phyloP scores from a whole-genome alignment of 169 alveolate species.

The Plasmodium gonderi region DNA sequence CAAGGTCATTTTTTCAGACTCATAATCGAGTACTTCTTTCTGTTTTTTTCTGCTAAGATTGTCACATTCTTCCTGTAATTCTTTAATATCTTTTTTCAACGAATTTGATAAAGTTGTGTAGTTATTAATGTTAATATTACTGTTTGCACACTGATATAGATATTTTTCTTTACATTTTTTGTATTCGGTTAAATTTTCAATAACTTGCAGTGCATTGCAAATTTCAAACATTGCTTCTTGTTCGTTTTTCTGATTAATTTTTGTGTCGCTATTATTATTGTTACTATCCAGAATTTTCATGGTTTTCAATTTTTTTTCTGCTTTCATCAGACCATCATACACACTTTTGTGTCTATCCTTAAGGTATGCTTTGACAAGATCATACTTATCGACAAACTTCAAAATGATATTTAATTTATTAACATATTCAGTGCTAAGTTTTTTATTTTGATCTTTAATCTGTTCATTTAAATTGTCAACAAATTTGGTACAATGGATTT shows the following conservation, averaged over 20 bases:
- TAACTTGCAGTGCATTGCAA: conserved; percentile 1
- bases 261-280: not conserved
- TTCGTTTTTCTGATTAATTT: conserved; percentile 30
- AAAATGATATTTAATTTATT: conserved; percentile 73
- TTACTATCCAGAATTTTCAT: not conserved
- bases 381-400: conserved; percentile 56
- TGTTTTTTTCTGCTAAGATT: conserved; percentile 40
- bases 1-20: conserved; percentile 23
- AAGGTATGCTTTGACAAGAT: not conserved
- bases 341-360: conserved; percentile 56
- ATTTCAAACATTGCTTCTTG: not conserved
- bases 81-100: conserved; percentile 42
- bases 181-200: conserved; percentile 26
- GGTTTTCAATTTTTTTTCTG: conserved; percentile 14
- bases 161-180: conserved; percentile 26
- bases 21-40: conserved; percentile 31
- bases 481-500: conserved; percentile 58
- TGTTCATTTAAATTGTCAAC: conserved; percentile 47
- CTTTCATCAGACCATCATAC: conserved; percentile 9
- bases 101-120: not conserved
- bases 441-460: conserved; percentile 73
- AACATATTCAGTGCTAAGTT: conserved; percentile 23
- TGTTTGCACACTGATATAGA: conserved; percentile 41
- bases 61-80: conserved; percentile 65
- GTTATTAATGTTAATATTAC: conserved; percentile 49